Base-by-base conservation (phyloP, 495 filamentous ascomycete genomes). In the Evernia prunastri region DNA sequence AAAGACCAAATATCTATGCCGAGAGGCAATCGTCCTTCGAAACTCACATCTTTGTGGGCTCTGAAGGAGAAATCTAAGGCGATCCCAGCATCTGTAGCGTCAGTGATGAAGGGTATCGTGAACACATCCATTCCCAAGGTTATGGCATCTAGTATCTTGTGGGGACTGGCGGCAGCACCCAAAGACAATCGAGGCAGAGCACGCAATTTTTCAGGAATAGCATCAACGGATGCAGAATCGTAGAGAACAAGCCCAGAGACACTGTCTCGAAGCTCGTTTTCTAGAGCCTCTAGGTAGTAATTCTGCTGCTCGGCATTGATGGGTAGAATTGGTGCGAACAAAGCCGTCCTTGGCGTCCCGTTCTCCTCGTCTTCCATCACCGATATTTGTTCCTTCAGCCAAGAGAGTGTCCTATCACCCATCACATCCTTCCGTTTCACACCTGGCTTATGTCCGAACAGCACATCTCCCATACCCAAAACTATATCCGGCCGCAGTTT, bases 311-410 rank as follows among this genome's bases (percentile, higher is more conserved):
- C n/a, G n/a, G n/a, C n/a, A n/a, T n/a, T n/a, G n/a, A n/a, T 76
- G 2, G 92, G 90, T 17, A 96, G 77, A 0, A 96, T 72, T 0
- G 92, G 89, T 3, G 92, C 92, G 71, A 96, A 96, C 53, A 92
- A 80, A 5, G 76, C 70, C 31, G 73, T 61, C 31, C 60, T 69
- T 18, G 40, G 56, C n/a, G 71, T 70, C 12, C 73, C 70, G 35
- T 73, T 71, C 11, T 72, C 67, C 27, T 71, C 71, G n/a, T 72
- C 64, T 25, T 74, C 71, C 15, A 77, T 76, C 0, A 73, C 68
- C 18, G 73, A 66, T 25, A 72, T 69, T 37, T 93, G 72, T 43
- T 86, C 78, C 23, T 81, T 79, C 25, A 91, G 79, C 84, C 86
- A 96, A 15, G 79, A 77, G 68, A 89, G 86, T 0, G 91, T 95